Evolutionary conservation across 1,139 yeast species (phyloP).

Genomic region (Taphrina confusa): DNA sequence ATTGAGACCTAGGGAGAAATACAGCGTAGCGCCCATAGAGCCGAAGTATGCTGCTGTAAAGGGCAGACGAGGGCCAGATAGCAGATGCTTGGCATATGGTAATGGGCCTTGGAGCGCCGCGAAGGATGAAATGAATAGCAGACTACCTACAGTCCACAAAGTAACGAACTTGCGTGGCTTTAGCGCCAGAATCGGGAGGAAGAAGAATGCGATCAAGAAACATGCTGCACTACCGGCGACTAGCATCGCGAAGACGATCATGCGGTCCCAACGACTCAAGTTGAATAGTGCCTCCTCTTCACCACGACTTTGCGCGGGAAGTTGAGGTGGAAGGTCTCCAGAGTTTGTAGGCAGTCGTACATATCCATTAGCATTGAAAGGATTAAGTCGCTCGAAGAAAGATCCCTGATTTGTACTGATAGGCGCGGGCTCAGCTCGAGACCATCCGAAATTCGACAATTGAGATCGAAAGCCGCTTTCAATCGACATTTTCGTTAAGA

Average conservation of each 20-base stretch:
- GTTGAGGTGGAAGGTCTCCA: slow-evolving; percentile 22
- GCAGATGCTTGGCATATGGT: slow-evolving; percentile 69
- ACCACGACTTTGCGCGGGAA: slow-evolving; percentile 29
- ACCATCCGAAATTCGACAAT: slow-evolving; percentile 29
- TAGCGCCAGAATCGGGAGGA: slow-evolving; percentile 85
- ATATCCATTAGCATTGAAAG: slow-evolving; percentile 22
- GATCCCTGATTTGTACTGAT: slow-evolving; percentile 16
- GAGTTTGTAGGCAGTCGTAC: slow-evolving; percentile 19
- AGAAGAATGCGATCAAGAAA: slow-evolving; percentile 74
- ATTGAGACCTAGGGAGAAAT: slow-evolving; percentile 58
- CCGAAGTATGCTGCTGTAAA: slow-evolving; percentile 80
- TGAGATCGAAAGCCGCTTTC: slow-evolving; percentile 29
- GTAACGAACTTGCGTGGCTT: slow-evolving; percentile 67
- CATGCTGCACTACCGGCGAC: slow-evolving; percentile 74
- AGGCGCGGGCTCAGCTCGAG: slow-evolving; percentile 26
- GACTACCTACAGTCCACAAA: slow-evolving; percentile 83
- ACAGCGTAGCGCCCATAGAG: slow-evolving; percentile 66
- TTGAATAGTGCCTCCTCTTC: slow-evolving; percentile 34
- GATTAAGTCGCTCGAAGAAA: slow-evolving; percentile 25
- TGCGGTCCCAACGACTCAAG: slow-evolving; percentile 59
- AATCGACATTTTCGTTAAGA: not conserved
- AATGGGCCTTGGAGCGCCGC: slow-evolving; percentile 92
- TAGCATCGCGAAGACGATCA: slow-evolving; percentile 75
- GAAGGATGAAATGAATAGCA: slow-evolving; percentile 82
- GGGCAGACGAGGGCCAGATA: slow-evolving; percentile 72